These are phyloP conservation scores for Exophiala sp. DNA, from an alignment of 2,329 filamentous ascomycete species.

Conservation along the genomic window DNA sequence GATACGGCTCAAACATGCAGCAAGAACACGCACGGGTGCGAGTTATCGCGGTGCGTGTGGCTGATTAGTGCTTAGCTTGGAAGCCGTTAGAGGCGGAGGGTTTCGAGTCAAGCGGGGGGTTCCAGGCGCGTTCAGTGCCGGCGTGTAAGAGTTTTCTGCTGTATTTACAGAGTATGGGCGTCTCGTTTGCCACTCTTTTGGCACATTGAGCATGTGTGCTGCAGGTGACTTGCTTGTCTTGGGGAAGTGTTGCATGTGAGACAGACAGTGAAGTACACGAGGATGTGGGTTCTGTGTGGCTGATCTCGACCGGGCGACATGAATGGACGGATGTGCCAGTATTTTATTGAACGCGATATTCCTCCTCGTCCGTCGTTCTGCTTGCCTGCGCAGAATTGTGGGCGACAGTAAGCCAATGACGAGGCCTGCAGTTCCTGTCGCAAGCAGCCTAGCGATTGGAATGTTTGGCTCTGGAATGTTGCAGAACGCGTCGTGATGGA, in stretches of 20 bases:
- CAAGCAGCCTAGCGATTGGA: neutral
- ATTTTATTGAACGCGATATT: neutral
- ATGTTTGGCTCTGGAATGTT: conserved; percentile 1
- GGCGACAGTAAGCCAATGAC: neutral
- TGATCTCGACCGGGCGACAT: conserved; percentile 7
- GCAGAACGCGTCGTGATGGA: neutral
- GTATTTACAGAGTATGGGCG: neutral
- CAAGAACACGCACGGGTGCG: neutral
- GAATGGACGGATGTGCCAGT: neutral
- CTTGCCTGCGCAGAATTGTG: neutral
- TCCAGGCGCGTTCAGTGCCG: conserved; percentile 9
- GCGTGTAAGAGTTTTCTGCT: conserved; percentile 2
- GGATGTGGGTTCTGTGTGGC: conserved; percentile 13
- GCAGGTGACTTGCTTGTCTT: conserved; percentile 12
- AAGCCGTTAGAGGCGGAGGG: conserved; percentile 5
- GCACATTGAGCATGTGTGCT: conserved; percentile 8
- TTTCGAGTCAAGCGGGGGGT: conserved; percentile 17
- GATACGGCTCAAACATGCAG: neutral
- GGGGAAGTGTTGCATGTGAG: conserved; percentile 18
- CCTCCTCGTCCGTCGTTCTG: neutral
- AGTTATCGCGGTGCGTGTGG: neutral
- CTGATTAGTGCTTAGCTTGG: neutral
- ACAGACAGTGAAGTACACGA: neutral
- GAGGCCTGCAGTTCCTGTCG: neutral
- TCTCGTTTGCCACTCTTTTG: conserved; percentile 3